These are phyloP conservation scores for Candida michaelii DNA, from an alignment of 805 yeast species.

Conservation along the genomic window DNA sequence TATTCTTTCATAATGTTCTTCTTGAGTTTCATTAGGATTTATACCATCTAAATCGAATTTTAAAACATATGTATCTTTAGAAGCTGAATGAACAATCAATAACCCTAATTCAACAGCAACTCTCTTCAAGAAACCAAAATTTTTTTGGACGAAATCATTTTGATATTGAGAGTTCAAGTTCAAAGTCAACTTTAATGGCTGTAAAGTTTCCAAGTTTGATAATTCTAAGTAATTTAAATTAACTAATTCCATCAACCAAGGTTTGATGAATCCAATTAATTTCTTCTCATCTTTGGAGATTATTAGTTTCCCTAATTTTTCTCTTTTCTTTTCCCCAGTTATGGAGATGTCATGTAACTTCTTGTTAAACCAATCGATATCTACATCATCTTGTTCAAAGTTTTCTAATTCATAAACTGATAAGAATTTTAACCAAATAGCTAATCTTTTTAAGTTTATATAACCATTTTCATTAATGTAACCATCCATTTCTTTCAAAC, in stretches of 20 bases:
- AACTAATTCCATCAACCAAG: conserved; percentile 46
- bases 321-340: conserved; percentile 68
- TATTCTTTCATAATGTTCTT: conserved; percentile 57
- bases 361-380: conserved; percentile 88
- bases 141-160: conserved; percentile 43
- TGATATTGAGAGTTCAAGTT: conserved; percentile 35
- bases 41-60: conserved; percentile 74
- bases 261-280: conserved; percentile 56
- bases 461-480: conserved; percentile 82
- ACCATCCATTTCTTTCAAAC: conserved; percentile 72
- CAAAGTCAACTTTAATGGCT: conserved; percentile 26
- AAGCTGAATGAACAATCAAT: conserved; percentile 61
- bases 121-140: conserved; percentile 60
- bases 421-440: conserved; percentile 71
- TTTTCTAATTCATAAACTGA: conserved; percentile 80
- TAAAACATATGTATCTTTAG: conserved; percentile 55
- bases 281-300: conserved; percentile 73
- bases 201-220: conserved; percentile 24
- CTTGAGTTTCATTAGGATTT: conserved; percentile 64
- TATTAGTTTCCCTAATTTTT: conserved; percentile 61
- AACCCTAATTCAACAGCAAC: conserved; percentile 69
- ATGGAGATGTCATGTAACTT: conserved; percentile 77
- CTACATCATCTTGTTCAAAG: conserved; percentile 81
- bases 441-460: conserved; percentile 72
- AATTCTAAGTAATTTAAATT: conserved; percentile 32